These are phyloP conservation scores for Spathaspora gorwiae DNA, from an alignment of 805 yeast species.

Conservation along the genomic window DNA sequence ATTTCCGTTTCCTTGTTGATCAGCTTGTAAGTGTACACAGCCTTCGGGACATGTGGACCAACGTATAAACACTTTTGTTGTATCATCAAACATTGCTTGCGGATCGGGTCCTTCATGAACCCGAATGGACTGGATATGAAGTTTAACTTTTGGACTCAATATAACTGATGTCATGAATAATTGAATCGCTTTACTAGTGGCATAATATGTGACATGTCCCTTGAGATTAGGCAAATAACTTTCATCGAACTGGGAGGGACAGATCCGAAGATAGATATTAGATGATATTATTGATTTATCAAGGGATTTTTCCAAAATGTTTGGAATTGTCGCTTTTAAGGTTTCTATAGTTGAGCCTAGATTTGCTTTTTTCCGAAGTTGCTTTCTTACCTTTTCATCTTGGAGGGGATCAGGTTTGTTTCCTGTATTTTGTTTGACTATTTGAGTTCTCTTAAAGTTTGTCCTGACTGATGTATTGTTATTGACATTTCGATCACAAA, in stretches of 20 bases:
- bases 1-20: neutral
- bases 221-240: slow-evolving; percentile 52
- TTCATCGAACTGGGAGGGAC: slow-evolving; percentile 47
- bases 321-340: slow-evolving; percentile 47
- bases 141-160: slow-evolving; percentile 46
- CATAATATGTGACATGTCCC: slow-evolving; percentile 52
- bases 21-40: slow-evolving; percentile 41
- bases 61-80: slow-evolving; percentile 49
- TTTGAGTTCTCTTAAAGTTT: too few relatives aligned
- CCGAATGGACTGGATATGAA: slow-evolving; percentile 48
- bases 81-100: slow-evolving; percentile 30
- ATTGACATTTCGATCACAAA: too few relatives aligned
- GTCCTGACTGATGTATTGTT: too few relatives aligned
- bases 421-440: too few relatives aligned
- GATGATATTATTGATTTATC: slow-evolving; percentile 42
- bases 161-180: slow-evolving; percentile 51
- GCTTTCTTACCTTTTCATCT: neutral
- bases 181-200: slow-evolving; percentile 55
- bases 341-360: slow-evolving; percentile 50
- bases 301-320: slow-evolving; percentile 41
- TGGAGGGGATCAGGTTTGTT: neutral
- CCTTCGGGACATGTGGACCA: slow-evolving; percentile 56
- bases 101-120: slow-evolving; percentile 18
- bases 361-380: slow-evolving; percentile 41
- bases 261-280: slow-evolving; percentile 47